Evolutionary conservation across 495 filamentous ascomycete genomes (phyloP).

Genomic region (Penicillium waksmanii): DNA sequence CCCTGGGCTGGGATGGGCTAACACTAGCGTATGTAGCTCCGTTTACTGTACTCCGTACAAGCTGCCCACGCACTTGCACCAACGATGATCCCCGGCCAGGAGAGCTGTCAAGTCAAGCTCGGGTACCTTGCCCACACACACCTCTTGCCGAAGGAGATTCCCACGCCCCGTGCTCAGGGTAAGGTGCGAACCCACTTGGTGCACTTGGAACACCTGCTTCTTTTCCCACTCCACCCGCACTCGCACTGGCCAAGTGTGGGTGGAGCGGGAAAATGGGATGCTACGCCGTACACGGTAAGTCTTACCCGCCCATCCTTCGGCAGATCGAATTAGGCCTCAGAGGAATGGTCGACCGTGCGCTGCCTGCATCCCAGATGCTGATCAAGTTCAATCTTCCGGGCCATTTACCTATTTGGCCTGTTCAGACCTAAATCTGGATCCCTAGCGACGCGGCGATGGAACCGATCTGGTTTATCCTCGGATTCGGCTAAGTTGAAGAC

Average conservation of each 20-base stretch:
- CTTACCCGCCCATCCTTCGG: slow-evolving; percentile 31
- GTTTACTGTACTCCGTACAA: too few species aligned
- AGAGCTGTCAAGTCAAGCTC: slow-evolving; percentile 3
- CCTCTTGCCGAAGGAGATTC: slow-evolving; percentile 9
- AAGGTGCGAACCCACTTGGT: slow-evolving; percentile 4
- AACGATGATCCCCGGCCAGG: slow-evolving; percentile 7
- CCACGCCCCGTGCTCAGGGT: slow-evolving; percentile 22
- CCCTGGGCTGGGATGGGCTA: background rate
- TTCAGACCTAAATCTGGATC: background rate
- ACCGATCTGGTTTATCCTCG: slow-evolving; percentile 5
- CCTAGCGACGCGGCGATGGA: slow-evolving; percentile 1
- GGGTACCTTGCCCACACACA: slow-evolving; percentile 1
- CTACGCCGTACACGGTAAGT: slow-evolving; percentile 36
- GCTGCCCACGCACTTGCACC: background rate
- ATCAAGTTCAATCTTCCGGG: slow-evolving; percentile 9
- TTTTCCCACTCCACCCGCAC: background rate
- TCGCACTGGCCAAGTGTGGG: slow-evolving; percentile 21
- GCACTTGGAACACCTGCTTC: background rate
- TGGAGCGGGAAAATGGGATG: slow-evolving; percentile 9
- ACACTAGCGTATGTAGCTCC: background rate
- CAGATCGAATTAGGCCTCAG: slow-evolving; percentile 25
- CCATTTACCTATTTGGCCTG: slow-evolving; percentile 2
- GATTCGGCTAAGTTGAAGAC: background rate
- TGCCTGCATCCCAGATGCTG: slow-evolving; percentile 18
- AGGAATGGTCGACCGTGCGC: slow-evolving; percentile 10